Percentiles rank a stretch among this genome's conserved stretches.
Conservation (phyloP, 495 filamentous ascomycete species). For the Hyaloscypha hepaticicola region DNA sequence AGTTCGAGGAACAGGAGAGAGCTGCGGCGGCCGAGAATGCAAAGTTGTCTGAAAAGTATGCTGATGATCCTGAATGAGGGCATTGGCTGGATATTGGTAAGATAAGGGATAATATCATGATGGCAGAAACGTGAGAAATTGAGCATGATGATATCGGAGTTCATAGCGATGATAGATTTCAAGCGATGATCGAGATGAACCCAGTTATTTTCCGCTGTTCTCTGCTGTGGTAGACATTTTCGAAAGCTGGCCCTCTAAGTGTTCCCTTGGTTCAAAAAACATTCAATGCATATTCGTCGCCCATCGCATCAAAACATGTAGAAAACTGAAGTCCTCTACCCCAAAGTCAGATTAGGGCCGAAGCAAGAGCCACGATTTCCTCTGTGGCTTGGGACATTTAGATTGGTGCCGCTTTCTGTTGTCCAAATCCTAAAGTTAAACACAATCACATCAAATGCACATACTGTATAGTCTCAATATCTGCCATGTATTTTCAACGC, state of each 20-base stretch:
- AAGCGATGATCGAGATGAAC: not conserved
- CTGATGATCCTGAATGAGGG: slow-evolving; percentile 35
- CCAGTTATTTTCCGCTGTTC: too few species aligned
- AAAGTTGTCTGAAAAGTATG: slow-evolving; percentile 34
- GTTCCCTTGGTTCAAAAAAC: too few species aligned
- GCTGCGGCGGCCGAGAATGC: slow-evolving; percentile 36
- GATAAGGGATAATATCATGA: slow-evolving; percentile 33
- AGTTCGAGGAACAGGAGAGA: slow-evolving; percentile 61
- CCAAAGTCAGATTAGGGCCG: too few species aligned
- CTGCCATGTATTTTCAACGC: slow-evolving; percentile 32
- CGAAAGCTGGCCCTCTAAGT: too few species aligned
- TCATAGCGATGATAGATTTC: slow-evolving; percentile 5
- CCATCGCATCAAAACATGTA: too few species aligned
- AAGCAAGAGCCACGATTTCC: too few species aligned
- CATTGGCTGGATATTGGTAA: not conserved
- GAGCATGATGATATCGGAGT: slow-evolving; percentile 7
- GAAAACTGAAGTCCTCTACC: too few species aligned
- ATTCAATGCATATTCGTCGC: too few species aligned
- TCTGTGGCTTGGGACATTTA: too few species aligned
- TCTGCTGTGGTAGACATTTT: too few species aligned
- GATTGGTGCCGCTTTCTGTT: too few species aligned
- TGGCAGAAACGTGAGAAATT: slow-evolving; percentile 28
- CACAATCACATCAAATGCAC: slow-evolving; percentile 1
- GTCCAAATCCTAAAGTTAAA: too few species aligned
- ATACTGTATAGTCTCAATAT: slow-evolving; percentile 12